These are phyloP conservation scores for Penicillium sp. DNA, from an alignment of 2,329 filamentous ascomycete genomes.

Conservation along the genomic window DNA sequence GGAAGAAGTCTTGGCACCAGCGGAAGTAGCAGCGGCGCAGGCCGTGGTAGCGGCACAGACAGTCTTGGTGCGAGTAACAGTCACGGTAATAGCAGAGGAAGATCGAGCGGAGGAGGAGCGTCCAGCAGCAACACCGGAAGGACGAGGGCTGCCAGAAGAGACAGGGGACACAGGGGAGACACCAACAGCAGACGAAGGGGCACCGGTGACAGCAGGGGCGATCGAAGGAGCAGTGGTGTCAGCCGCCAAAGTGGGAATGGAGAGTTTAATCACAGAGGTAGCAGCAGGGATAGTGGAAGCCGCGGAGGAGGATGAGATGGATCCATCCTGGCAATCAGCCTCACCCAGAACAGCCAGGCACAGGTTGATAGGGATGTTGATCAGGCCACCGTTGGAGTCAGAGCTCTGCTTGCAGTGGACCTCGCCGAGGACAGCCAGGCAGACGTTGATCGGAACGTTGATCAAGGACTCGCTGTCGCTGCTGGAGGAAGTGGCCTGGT, in stretches of 20 bases:
- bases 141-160: background rate
- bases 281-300: background rate
- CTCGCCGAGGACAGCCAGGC: constrained; percentile 29
- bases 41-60: background rate
- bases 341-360: constrained; percentile 28
- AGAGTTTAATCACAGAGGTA: background rate
- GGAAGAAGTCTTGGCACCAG: background rate
- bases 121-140: background rate
- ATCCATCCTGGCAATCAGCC: constrained; percentile 17
- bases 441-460: constrained; percentile 29
- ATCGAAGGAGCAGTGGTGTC: background rate
- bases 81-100: background rate
- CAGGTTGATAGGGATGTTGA: constrained; percentile 30
- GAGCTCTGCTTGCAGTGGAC: constrained; percentile 24
- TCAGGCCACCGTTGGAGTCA: constrained; percentile 16
- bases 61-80: background rate
- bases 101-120: background rate
- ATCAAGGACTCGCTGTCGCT: constrained; percentile 20
- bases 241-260: background rate
- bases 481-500: constrained; percentile 17
- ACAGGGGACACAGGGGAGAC: background rate
- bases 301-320: background rate
- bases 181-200: background rate
- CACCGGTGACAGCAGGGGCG: background rate
- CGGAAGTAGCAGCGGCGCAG: background rate